Percentiles rank a stretch among this genome's conserved stretches.
Evolutionary conservation across 148 eudicot genomes (phyloP).

Genomic region (Silene conica): DNA sequence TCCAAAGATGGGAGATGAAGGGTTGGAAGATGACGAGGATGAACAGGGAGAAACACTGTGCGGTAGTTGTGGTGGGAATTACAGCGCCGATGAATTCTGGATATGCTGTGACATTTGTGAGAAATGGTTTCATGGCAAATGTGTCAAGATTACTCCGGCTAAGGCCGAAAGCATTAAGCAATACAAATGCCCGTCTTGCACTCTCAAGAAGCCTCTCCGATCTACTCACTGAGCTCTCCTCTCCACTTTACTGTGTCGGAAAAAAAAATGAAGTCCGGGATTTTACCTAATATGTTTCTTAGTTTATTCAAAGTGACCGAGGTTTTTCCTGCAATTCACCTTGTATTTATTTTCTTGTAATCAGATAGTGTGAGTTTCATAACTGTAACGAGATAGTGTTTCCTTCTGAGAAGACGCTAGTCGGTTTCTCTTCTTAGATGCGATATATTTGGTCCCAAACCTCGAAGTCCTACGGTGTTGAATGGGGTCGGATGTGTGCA

Average conservation of each 20-base stretch:
- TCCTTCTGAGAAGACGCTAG: background rate
- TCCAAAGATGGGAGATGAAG: slow-evolving; percentile 35
- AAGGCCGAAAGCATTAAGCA: slow-evolving; percentile 66
- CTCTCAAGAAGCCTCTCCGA: background rate
- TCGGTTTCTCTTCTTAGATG: background rate
- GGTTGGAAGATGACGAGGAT: slow-evolving; percentile 48
- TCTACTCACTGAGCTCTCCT: background rate
- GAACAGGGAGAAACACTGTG: slow-evolving; percentile 62
- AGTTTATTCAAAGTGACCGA: background rate
- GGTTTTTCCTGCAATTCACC: background rate
- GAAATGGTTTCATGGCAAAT: slow-evolving; percentile 71
- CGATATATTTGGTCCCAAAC: too few species aligned
- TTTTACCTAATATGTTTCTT: background rate
- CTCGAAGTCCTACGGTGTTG: background rate
- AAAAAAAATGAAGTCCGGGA: background rate
- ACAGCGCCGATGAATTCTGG: slow-evolving; percentile 61
- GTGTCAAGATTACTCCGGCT: slow-evolving; percentile 66
- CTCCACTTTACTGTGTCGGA: too few species aligned
- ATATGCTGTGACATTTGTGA: slow-evolving; percentile 64
- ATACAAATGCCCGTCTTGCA: slow-evolving; percentile 65
- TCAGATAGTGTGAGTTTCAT: background rate
- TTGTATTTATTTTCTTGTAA: background rate
- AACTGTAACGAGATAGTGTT: background rate
- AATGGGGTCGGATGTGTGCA: background rate
- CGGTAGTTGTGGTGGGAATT: slow-evolving; percentile 59